phyloP scores from a whole-genome alignment of 352 stramenopile genomes.

The Globisporangium recalcitrans region DNA sequence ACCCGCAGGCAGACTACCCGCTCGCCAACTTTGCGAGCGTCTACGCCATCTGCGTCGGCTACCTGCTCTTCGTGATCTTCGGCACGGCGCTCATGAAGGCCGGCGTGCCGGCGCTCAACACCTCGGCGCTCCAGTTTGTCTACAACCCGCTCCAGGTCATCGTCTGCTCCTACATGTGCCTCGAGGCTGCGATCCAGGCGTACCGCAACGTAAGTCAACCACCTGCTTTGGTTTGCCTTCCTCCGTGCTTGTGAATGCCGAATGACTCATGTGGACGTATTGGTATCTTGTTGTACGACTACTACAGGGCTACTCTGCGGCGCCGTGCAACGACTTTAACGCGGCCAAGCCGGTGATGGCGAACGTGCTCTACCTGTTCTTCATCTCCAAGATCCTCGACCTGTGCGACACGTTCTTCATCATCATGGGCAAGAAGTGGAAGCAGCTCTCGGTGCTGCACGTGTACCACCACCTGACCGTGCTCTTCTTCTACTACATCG shows the following conservation, averaged over 20 bases:
- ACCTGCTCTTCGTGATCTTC: conserved; percentile 63
- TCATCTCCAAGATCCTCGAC: conserved; percentile 95
- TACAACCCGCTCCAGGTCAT: conserved; percentile 98
- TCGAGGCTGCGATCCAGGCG: conserved; percentile 92
- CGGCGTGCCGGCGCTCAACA: conserved; percentile 69
- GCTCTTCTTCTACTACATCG: conserved; percentile 41
- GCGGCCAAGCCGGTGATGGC: conserved; percentile 87
- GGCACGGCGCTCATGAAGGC: conserved; percentile 76
- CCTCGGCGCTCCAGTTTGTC: conserved; percentile 87
- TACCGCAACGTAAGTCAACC: conserved; percentile 84
- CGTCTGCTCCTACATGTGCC: conserved; percentile 95
- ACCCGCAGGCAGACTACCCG: conserved; percentile 54
- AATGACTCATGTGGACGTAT: not conserved
- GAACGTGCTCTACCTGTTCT: conserved; percentile 98
- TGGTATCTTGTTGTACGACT: not conserved
- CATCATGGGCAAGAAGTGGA: conserved; percentile 96
- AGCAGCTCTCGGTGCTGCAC: conserved; percentile 96
- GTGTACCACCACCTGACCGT: conserved; percentile 96
- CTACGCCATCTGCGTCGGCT: conserved; percentile 53
- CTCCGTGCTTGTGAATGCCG: no score
- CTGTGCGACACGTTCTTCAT: conserved; percentile 97
- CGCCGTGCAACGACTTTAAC: conserved; percentile 92
- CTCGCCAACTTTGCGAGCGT: conserved; percentile 49
- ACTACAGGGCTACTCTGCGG: conserved; percentile 70
- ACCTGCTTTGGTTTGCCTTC: no score